Conservation (phyloP, 1,284 basidiomycete genomes). For the Porogramme epimiltina region DNA sequence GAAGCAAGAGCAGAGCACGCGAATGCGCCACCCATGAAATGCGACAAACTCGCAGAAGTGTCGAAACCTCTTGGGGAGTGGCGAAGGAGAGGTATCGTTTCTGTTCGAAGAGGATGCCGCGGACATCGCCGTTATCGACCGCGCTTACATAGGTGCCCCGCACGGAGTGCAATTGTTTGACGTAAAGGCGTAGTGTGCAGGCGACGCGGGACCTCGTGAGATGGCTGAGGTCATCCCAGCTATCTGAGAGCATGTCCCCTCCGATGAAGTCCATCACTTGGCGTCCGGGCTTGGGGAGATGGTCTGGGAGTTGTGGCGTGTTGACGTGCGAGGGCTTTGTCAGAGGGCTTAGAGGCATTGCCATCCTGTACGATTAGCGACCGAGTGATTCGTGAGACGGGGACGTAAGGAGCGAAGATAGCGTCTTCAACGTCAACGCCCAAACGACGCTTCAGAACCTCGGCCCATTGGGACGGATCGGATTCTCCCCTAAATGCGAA, state of each 20-base stretch:
- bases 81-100: constrained; percentile 8
- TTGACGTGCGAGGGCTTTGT: too few species aligned
- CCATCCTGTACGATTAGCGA: too few species aligned
- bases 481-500: too few species aligned
- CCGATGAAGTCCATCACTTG: constrained; percentile 29
- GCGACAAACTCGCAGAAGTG: constrained; percentile 15
- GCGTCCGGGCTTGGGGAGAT: too few species aligned
- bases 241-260: constrained; percentile 23
- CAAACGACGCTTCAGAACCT: too few species aligned
- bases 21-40: constrained; percentile 3
- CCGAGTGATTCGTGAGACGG: too few species aligned
- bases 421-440: too few species aligned
- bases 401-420: too few species aligned
- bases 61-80: constrained; percentile 4
- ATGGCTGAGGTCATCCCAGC: constrained; percentile 20
- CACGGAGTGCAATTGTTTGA: constrained; percentile 22
- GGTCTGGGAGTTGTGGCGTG: too few species aligned
- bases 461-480: too few species aligned
- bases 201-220: constrained; percentile 27
- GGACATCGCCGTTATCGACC: constrained; percentile 9
- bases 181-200: constrained; percentile 28
- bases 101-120: constrained; percentile 18
- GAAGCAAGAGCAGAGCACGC: not conserved
- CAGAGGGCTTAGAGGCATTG: too few species aligned
- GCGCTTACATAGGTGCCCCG: constrained; percentile 3